A percentile compares a stretch with the other conserved stretches of the same genome.
These are phyloP conservation scores for Colletotrichum cereale DNA, from an alignment of 2,329 filamentous ascomycete species.

Conservation along the genomic window DNA sequence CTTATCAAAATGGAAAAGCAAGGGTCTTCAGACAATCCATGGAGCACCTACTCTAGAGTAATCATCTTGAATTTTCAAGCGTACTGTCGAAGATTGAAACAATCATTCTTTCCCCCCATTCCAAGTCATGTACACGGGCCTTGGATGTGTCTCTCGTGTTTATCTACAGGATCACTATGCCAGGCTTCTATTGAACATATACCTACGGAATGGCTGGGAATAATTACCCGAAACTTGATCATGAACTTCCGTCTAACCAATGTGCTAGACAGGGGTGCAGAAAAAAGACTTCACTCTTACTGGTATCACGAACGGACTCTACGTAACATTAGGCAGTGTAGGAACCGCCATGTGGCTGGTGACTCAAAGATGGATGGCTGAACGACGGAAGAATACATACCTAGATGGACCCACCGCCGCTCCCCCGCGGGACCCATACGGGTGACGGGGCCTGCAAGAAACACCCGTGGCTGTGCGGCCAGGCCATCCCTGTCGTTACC, in stretches of 20 bases:
- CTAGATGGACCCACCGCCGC: constrained; percentile 29
- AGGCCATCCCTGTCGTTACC: constrained; percentile 29
- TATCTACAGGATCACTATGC: neutral
- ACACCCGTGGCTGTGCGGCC: constrained; percentile 37
- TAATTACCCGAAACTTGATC: neutral
- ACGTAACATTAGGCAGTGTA: neutral
- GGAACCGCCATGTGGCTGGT: neutral
- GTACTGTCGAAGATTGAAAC: neutral
- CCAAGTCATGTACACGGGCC: neutral
- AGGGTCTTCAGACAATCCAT: neutral
- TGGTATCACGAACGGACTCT: neutral
- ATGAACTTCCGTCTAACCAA: neutral
- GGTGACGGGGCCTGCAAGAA: constrained; percentile 32
- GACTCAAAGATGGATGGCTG: neutral
- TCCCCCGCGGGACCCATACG: constrained; percentile 35
- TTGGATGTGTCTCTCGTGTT: neutral
- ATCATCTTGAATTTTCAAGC: neutral
- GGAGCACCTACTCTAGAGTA: neutral
- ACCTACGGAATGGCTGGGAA: neutral
- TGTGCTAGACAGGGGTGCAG: neutral
- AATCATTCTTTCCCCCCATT: no score
- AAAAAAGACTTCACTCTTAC: neutral
- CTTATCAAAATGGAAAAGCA: neutral
- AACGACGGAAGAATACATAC: constrained; percentile 21
- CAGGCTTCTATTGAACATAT: neutral